Evolutionary conservation across 306 rosid genomes (phyloP).

Genomic region (Castanea mollissima): DNA sequence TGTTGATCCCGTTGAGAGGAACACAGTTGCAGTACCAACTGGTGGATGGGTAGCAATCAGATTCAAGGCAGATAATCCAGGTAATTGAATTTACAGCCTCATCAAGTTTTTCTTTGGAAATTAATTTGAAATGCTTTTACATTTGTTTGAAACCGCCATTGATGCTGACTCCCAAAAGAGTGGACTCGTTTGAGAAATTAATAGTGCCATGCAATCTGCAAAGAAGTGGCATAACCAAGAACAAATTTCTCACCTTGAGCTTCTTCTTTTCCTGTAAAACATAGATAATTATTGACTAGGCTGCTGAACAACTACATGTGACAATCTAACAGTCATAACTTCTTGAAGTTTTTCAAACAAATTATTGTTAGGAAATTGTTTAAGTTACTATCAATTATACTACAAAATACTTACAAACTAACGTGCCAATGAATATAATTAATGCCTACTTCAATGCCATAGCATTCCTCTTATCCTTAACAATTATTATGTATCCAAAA

Average conservation of each 20-base stretch:
- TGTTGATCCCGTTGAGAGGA: constrained; percentile 73
- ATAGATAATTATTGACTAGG: not conserved
- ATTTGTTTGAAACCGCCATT: not conserved
- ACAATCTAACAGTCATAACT: no score
- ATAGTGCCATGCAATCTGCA: not conserved
- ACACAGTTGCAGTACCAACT: constrained; percentile 64
- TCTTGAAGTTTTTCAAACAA: not conserved
- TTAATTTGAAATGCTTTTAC: no score
- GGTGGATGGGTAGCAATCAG: constrained; percentile 78
- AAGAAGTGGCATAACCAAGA: not conserved
- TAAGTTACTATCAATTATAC: no score
- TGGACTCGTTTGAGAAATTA: not conserved
- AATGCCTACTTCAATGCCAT: no score
- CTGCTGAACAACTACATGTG: not conserved
- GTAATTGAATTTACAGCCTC: constrained; percentile 22
- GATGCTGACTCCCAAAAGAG: not conserved
- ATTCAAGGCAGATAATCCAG: constrained; percentile 80
- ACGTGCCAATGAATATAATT: no score
- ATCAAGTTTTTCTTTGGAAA: no score
- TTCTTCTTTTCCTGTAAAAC: not conserved
- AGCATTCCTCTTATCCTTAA: not conserved
- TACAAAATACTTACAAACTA: no score
- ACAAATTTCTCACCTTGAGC: not conserved
- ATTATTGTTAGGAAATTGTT: no score
- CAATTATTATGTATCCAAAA: not conserved